Evolutionary conservation across 805 yeast species (phyloP), one percentile per base, ranked within the genome.

Genomic region (Isabelozyma heimii): DNA sequence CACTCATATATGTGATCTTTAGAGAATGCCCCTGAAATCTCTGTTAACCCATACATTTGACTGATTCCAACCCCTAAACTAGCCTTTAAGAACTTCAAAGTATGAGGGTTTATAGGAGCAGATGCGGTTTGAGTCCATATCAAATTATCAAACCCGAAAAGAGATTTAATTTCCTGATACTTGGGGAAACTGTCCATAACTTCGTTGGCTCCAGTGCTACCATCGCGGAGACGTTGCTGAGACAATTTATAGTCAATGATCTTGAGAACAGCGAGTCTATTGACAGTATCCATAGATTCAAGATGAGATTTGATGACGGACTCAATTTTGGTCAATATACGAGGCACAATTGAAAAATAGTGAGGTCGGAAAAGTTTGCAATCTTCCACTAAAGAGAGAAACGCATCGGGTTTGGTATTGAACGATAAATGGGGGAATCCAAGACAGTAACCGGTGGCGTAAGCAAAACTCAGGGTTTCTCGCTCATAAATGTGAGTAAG

Each of bases 401-500:
- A 64, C 8, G 62, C 52, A 12, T 63, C 54, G 7, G 44, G 28
- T 3, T 54, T 48, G 1, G 56, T 48, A 47, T 46, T 20, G 10
- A 55, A 41, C 4, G 56, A 52, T 10, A 48, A 33, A 46, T 56
- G 69, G 4, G 72, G 72, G 54, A 65, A 62, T 4, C 70, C 70
- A 14, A 69, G 48, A 49, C 53, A 53, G n/a, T 57, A 59, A 17
- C 73, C 74, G n/a, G 52, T 44, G 3, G 53, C 8, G 16, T 65
- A 47, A 13, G 55, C 60, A 47, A 53, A 54, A 5, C 60, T 62
- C 20, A 59, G 43, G 13, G 59, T 46, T 50, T 60, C 65, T 37
- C 75, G 55, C 50, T 70, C 72, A 50, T 56, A 70, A 16, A 70
- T 67, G 50, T 70, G 75, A 12, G 75, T 72, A 52, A 70, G 60